Conservation (phyloP, 202 grass and related monocot genomes). For the Saccharum hybrid region DNA sequence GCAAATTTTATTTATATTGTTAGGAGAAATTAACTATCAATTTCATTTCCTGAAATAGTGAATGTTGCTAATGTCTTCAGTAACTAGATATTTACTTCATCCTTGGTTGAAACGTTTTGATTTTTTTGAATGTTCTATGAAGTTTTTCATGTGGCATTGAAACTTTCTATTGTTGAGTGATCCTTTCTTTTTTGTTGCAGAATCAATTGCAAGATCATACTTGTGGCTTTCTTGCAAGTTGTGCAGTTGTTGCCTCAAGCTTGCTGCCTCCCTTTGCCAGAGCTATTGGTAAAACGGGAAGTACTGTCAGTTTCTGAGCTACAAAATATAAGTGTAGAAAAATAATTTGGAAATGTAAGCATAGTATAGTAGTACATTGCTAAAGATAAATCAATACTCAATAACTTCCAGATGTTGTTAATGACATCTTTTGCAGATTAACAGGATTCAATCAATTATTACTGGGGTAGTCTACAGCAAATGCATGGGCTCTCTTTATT, state of each 20-base stretch:
- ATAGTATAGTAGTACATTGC: not conserved
- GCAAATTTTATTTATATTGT: slow-evolving; percentile 6
- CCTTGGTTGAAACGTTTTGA: not conserved
- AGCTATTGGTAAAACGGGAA: slow-evolving; percentile 59
- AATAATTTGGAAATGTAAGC: slow-evolving; percentile 10
- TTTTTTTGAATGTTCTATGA: not conserved
- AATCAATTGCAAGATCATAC: slow-evolving; percentile 64
- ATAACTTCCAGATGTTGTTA: not conserved
- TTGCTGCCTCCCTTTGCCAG: slow-evolving; percentile 96
- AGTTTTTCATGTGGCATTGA: not conserved
- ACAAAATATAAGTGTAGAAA: not conserved
- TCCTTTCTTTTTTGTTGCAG: slow-evolving; percentile 48
- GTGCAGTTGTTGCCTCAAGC: slow-evolving; percentile 97
- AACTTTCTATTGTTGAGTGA: slow-evolving; percentile 15
- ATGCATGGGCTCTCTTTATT: not conserved
- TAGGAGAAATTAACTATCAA: not conserved
- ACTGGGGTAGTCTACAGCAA: not conserved
- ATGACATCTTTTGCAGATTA: not conserved
- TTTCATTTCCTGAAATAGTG: not conserved
- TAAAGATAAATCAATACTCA: slow-evolving; percentile 21
- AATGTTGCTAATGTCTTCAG: not conserved
- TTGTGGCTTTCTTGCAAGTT: slow-evolving; percentile 97
- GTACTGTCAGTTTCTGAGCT: slow-evolving; percentile 42
- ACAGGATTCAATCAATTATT: not conserved
- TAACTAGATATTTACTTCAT: not conserved